Evolutionary conservation across 164 flowering plant species (phyloP), one percentile per base, ranked within the genome.

Genomic region (Dillenia turbinata): DNA sequence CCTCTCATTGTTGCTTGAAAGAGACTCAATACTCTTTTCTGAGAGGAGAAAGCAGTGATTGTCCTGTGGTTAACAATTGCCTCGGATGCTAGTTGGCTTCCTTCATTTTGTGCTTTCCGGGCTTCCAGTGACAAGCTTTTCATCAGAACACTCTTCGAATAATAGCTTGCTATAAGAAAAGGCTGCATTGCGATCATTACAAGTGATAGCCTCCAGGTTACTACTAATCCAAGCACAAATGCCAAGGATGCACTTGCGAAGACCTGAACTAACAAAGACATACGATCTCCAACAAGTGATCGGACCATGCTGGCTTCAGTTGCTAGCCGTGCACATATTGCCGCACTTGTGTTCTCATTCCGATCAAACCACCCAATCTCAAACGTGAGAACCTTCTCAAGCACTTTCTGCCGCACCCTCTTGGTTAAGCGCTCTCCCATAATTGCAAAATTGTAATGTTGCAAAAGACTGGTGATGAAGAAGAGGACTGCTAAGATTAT

Each of bases 141-240:
- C 77, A 83, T 71, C 54, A 81, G 52, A 44, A 75, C 74, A 49
- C 69, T 66, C 66, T 64, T 73, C 1, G 73, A 64, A 51, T 79
- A 83, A 50, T 77, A 73, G 66, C 78, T 63, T 2, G 58, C 71
- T 5, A 83, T 77, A 49, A 77, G 43, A 9, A 83, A 14, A 11
- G 85, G 85, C 46, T 83, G 87, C 13, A 71, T 62, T 0, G 81
- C 81, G 9, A 78, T 70, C 59, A 78, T 67, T 26, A 83, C 85
- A 55, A 77, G 64, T 0, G 85, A 71, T 12, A 83, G 47, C 47
- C 69, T 68, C 85, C 87, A 83, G 9, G 83, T 54, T 10, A 79
- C 33, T 2, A 67, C 16, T 2, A 79, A 47, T 12, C 77, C 77
- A 1, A 78, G 54, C 8, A 62, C 44, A 48, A 62, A 77, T 13